Base-by-base conservation (phyloP, 2,329 filamentous ascomycete genomes). In the Arachnomyces sp. region DNA sequence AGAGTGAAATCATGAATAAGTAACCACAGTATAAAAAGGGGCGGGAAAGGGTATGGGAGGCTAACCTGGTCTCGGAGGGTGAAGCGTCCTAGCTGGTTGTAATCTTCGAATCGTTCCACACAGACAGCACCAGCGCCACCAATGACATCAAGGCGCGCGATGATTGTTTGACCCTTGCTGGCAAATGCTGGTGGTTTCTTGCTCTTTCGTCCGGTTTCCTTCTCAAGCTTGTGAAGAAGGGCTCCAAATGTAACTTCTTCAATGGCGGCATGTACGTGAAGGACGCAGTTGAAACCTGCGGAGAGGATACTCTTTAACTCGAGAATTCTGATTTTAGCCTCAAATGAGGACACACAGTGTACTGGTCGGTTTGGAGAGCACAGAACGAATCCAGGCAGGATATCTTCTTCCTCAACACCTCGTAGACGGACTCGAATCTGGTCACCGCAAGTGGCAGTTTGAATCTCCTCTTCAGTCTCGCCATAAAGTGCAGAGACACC, bases 361-460 rank as follows among this genome's bases (percentile, higher is more conserved):
- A 96, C 92, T 25, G 92, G 77, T 51, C 92, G 82, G 72, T 93
- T 94, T 13, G 87, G 85, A 25, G 88, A 94, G 72, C 92, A 96
- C 38, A 98, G 77, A 45, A 98, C 93, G 61, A 95, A 98, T 7
- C 92, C 92, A 1, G 90, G 90, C 49, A 90, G 70, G 52, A 98
- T 86, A 52, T 98, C 92, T 68, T 98, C 93, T 68, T 98, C 92
- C 70, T 98, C 93, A 11, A 94, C 84, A 53, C 92, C 92, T 57
- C 92, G 84, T 52, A 98, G 77, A 49, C 92, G 85, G 54, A 96
- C 70, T 43, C 92, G 86, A 38, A 96, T 81, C 66, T 98, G 92
- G 60, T 98, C 92, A 68, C 92, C 92, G 55, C 87, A 94, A 52
- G 88, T 86, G 14, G 83, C 87, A 43, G 79, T 75, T 6, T 69